Conservation (phyloP, 495 filamentous ascomycete species). For the Penicillium paxilli region DNA sequence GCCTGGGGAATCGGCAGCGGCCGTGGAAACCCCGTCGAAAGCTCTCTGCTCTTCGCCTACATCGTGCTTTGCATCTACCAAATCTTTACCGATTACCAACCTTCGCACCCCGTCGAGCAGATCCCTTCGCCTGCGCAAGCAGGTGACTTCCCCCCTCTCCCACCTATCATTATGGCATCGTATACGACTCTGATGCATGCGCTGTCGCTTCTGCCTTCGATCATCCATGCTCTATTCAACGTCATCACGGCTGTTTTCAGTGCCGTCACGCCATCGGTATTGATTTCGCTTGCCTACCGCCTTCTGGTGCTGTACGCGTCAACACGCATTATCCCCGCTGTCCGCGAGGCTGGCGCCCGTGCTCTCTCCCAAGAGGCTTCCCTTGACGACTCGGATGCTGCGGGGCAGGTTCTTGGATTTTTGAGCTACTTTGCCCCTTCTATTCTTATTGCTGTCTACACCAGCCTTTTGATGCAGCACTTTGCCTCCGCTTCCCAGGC, state of each 20-base stretch:
- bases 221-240: constrained; percentile 79
- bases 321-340: constrained; percentile 93
- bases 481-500: constrained; percentile 70
- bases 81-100: constrained; percentile 97
- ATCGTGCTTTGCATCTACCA: constrained; percentile 97
- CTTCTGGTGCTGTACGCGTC: constrained; percentile 92
- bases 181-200: constrained; percentile 87
- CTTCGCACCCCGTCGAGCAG: constrained; percentile 61
- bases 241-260: constrained; percentile 87
- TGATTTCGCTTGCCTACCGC: constrained; percentile 90
- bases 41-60: constrained; percentile 93
- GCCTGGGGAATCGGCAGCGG: constrained; percentile 94
- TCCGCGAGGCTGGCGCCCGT: constrained; percentile 79
- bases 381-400: constrained; percentile 81
- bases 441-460: constrained; percentile 93
- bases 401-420: constrained; percentile 73
- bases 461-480: constrained; percentile 94
- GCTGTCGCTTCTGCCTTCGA: constrained; percentile 78
- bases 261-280: constrained; percentile 90
- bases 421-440: constrained; percentile 90
- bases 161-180: constrained; percentile 97
- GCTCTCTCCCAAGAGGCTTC: constrained; percentile 80
- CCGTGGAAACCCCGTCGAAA: constrained; percentile 93
- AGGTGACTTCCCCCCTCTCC: constrained; percentile 89
- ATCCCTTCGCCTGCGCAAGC: constrained; percentile 52